Percentiles rank a stretch among this genome's conserved stretches.
Conservation (phyloP, 345 rosid genomes). For the Eucalyptus shirleyi region DNA sequence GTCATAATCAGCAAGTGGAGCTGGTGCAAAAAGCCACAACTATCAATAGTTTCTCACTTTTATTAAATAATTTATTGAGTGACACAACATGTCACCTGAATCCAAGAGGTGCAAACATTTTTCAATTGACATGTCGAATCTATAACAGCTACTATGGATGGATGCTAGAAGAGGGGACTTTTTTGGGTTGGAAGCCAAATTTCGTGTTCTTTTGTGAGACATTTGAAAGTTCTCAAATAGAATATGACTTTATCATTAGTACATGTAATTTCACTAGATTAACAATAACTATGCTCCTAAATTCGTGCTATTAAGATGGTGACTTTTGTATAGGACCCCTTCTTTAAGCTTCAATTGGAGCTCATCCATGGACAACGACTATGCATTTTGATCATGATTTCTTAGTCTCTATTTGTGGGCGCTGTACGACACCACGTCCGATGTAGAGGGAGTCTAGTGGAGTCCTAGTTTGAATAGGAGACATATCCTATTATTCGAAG, state of each 20-base stretch:
- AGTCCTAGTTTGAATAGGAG: neutral
- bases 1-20: too few species aligned
- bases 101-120: neutral
- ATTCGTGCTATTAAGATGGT: neutral
- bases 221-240: neutral
- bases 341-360: neutral
- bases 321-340: neutral
- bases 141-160: neutral
- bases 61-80: neutral
- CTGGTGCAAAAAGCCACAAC: too few species aligned
- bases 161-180: neutral
- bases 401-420: too few species aligned
- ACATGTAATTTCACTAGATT: neutral
- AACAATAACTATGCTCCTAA: neutral
- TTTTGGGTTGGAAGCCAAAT: neutral
- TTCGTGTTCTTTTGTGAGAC: neutral
- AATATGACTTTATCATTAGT: neutral
- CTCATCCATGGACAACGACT: neutral
- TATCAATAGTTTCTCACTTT: neutral
- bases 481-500: neutral
- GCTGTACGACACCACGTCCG: too few species aligned
- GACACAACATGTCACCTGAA: neutral
- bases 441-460: neutral
- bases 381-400: neutral
- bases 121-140: too few species aligned